Percentiles rank a stretch among this genome's conserved stretches.
phyloP scores from a whole-genome alignment of 768 basidiomycete species.

The Leccinum fibrillosum region DNA sequence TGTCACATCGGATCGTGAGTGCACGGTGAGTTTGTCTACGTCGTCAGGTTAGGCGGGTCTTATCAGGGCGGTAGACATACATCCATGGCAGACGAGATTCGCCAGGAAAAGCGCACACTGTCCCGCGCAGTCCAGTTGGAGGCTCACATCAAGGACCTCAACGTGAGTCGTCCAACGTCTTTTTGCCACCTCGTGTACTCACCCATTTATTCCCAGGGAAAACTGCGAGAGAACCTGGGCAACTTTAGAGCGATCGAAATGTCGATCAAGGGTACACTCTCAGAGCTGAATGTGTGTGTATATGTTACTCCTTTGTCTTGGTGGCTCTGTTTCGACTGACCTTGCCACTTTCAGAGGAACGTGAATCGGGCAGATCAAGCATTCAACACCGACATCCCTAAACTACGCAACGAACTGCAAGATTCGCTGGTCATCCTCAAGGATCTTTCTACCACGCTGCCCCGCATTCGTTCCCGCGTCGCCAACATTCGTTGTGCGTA shows the following conservation, averaged over 20 bases:
- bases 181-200: not conserved
- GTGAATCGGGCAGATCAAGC: constrained; percentile 58
- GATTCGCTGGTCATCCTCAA: constrained; percentile 55
- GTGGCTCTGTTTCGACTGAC: not conserved
- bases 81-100: constrained; percentile 6
- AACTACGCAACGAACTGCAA: constrained; percentile 57
- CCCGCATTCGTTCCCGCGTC: constrained; percentile 59
- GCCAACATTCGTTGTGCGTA: constrained; percentile 62
- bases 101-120: constrained; percentile 43
- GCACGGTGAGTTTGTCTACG: constrained; percentile 11
- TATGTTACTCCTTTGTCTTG: not conserved
- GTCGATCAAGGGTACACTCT: constrained; percentile 61
- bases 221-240: constrained; percentile 39
- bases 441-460: constrained; percentile 57
- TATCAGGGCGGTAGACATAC: not conserved
- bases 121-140: constrained; percentile 49
- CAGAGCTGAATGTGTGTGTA: constrained; percentile 53
- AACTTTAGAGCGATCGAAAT: constrained; percentile 75
- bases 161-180: constrained; percentile 34
- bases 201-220: constrained; percentile 39
- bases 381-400: constrained; percentile 56
- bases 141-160: constrained; percentile 58
- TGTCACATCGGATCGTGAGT: not conserved
- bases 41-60: not conserved
- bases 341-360: constrained; percentile 43